Base-by-base conservation (phyloP, 495 filamentous ascomycete genomes). In the Mycothermus thermophilus region DNA sequence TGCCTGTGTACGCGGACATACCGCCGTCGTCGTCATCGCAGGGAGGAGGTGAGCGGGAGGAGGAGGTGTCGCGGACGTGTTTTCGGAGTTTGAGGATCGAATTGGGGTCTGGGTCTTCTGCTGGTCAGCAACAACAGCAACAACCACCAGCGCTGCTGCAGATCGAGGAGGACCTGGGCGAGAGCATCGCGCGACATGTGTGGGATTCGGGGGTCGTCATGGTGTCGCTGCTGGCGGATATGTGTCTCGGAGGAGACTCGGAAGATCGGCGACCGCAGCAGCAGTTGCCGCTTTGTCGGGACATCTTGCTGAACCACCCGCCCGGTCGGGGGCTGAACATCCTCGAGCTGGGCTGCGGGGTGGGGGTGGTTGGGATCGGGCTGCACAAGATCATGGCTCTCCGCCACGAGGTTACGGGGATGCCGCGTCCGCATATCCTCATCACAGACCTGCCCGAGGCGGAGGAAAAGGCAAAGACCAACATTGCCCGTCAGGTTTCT, bases 141-240 rank as follows among this genome's bases (percentile, higher is more conserved):
- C n/a, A n/a, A n/a, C n/a, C n/a, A n/a, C n/a, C n/a, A n/a, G n/a
- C n/a, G n/a, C 30, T 36, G 12, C 37, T 54, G 24, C 42, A 50
- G 33, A 71, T 95, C 14, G 80, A 79, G 63, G 90, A 97, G 48
- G 87, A 96, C 40, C 85, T 85, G 2, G 88, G 87, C 5, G 86
- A 96, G 52, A 93, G 83, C 51, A 94, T 97, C 46, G 87, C 88
- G 11, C 70, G 86, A 11, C 90, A 97, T 57, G 74, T 96, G 30
- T 97, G 90, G 90, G 88, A 76, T 55, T 64, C 48, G 16, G 62
- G 63, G 4, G 41, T 63, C 4, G 42, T 59, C 4, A 57, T 56
- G 7, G 51, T 59, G 1, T 58, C 48, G 8, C 47, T 55, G 10
- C 35, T 67, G 30, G 59, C 55, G 1, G 54, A 59, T 15, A 28